Conservation (phyloP, 2,329 filamentous ascomycete species). For the Colletotrichum zoysiae region DNA sequence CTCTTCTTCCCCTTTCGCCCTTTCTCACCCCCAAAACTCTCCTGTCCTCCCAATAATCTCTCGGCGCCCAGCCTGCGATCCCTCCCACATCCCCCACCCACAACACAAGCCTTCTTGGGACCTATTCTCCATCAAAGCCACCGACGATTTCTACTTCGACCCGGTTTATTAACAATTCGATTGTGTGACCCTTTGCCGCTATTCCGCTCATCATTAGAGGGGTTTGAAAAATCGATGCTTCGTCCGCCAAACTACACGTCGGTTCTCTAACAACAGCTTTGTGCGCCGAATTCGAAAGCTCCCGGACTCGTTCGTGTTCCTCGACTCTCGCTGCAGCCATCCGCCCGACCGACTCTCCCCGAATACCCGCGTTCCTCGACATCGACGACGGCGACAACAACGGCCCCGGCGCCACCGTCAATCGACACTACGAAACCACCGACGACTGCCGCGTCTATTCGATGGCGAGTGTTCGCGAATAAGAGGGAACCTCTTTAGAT, state of each 20-base stretch:
- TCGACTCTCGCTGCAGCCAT: conserved; percentile 36
- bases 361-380: conserved; percentile 27
- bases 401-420: conserved; percentile 18
- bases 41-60: conserved; percentile 36
- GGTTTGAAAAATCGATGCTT: conserved; percentile 23
- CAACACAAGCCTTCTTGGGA: conserved; percentile 39
- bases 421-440: conserved; percentile 17
- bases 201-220: conserved; percentile 7
- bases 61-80: conserved; percentile 46
- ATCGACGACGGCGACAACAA: conserved; percentile 13
- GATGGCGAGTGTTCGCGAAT: conserved; percentile 51
- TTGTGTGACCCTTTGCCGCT: conserved; percentile 13
- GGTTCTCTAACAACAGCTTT: conserved; percentile 5
- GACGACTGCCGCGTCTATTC: conserved; percentile 44
- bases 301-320: conserved; percentile 31
- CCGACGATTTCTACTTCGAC: conserved; percentile 27
- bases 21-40: conserved; percentile 17
- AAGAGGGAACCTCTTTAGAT: conserved; percentile 39
- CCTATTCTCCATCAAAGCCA: conserved; percentile 33
- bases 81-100: conserved; percentile 41
- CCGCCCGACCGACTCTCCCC: conserved; percentile 38
- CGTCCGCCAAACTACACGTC: conserved; percentile 18
- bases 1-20: conserved; percentile 25
- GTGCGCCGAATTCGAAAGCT: conserved; percentile 18
- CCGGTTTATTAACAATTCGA: conserved; percentile 33